Percentiles rank a stretch among this genome's conserved stretches.
These are phyloP conservation scores for Sugiyamaella lignohabitans DNA, from an alignment of 805 yeast species.

Conservation along the genomic window DNA sequence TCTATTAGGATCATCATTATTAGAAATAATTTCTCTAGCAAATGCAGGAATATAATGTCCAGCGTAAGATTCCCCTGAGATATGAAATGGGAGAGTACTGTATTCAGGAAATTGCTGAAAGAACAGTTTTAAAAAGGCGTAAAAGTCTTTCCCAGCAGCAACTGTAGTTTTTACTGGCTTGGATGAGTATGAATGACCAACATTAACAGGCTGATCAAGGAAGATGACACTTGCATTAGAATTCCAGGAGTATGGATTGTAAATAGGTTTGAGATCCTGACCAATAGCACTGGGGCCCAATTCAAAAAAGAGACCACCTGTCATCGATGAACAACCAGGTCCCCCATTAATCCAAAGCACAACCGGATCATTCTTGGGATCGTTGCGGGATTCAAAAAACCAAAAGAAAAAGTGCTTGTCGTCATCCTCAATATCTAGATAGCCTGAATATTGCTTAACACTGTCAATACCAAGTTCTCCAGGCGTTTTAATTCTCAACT, in stretches of 20 bases:
- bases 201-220: conserved; percentile 92
- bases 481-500: conserved; percentile 61
- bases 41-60: conserved; percentile 94
- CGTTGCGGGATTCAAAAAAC: conserved; percentile 81
- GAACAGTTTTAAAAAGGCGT: conserved; percentile 78
- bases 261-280: conserved; percentile 57
- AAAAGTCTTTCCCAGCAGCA: conserved; percentile 86
- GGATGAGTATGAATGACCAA: conserved; percentile 86
- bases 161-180: conserved; percentile 59
- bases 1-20: conserved; percentile 49
- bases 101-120: conserved; percentile 83
- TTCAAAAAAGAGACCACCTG: conserved; percentile 92
- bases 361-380: conserved; percentile 78
- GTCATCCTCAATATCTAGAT: conserved; percentile 67
- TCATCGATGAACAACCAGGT: conserved; percentile 93
- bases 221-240: conserved; percentile 85
- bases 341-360: conserved; percentile 94
- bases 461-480: conserved; percentile 66
- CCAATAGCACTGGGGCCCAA: conserved; percentile 70
- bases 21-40: conserved; percentile 46
- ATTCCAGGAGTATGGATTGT: conserved; percentile 89
- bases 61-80: conserved; percentile 94
- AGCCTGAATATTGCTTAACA: conserved; percentile 75
- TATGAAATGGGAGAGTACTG: conserved; percentile 69
- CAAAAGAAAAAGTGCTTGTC: conserved; percentile 93